A percentile compares a stretch with the other conserved stretches of the same genome.
These are phyloP conservation scores for Penicillium sp. DNA, from an alignment of 2,329 filamentous ascomycete species.

Conservation along the genomic window DNA sequence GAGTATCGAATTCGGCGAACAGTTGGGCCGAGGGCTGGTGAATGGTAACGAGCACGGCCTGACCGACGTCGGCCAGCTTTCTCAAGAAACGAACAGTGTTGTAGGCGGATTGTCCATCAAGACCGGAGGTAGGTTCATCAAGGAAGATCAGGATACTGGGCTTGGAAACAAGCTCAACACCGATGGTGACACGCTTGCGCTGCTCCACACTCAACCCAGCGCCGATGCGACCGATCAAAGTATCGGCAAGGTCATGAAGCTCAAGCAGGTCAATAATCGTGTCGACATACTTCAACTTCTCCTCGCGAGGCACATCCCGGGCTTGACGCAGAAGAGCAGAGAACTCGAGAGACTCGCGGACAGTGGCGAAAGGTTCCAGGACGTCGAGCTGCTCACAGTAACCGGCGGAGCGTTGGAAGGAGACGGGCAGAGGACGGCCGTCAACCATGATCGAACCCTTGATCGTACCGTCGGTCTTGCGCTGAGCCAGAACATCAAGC, in stretches of 20 bases:
- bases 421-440: slow-evolving; percentile 62
- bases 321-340: slow-evolving; percentile 68
- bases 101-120: slow-evolving; percentile 71
- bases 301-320: slow-evolving; percentile 55
- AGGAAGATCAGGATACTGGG: slow-evolving; percentile 71
- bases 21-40: slow-evolving; percentile 72
- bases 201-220: slow-evolving; percentile 66
- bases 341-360: slow-evolving; percentile 70
- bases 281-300: slow-evolving; percentile 70
- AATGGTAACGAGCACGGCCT: slow-evolving; percentile 73
- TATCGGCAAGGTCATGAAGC: slow-evolving; percentile 67
- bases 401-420: slow-evolving; percentile 71
- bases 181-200: slow-evolving; percentile 72
- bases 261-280: slow-evolving; percentile 69
- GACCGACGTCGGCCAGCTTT: slow-evolving; percentile 68
- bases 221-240: slow-evolving; percentile 58
- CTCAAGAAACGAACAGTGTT: slow-evolving; percentile 70
- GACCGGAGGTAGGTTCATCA: slow-evolving; percentile 72
- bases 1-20: slow-evolving; percentile 73
- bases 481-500: slow-evolving; percentile 74
- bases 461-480: slow-evolving; percentile 68
- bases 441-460: slow-evolving; percentile 71
- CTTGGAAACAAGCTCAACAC: slow-evolving; percentile 72
- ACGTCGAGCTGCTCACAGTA: slow-evolving; percentile 74
- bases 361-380: slow-evolving; percentile 69